phyloP scores from a whole-genome alignment of 2,329 filamentous ascomycete species.

The Talaromyces albobiverticillius region DNA sequence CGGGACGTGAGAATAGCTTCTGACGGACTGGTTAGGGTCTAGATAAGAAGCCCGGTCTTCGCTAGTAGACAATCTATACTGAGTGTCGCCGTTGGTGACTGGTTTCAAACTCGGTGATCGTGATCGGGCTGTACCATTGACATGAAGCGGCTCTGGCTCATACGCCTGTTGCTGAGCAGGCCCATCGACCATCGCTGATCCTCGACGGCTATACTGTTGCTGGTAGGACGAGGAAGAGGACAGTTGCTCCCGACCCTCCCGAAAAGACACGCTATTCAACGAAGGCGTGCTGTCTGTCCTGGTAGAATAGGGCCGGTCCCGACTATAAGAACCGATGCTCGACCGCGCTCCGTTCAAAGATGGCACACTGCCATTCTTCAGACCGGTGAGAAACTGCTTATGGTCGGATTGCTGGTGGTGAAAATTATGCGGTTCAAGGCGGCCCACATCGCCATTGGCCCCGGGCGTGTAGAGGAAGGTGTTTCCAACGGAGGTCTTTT shows the following conservation, averaged over 20 bases:
- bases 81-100: slow-evolving; percentile 13
- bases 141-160: slow-evolving; percentile 22
- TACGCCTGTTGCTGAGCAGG: slow-evolving; percentile 27
- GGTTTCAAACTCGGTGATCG: slow-evolving; percentile 9
- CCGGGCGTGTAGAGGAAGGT: slow-evolving; percentile 48
- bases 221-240: slow-evolving; percentile 15
- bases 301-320: slow-evolving; percentile 38
- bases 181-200: slow-evolving; percentile 21
- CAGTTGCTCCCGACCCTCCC: slow-evolving; percentile 32
- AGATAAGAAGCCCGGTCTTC: slow-evolving; percentile 30
- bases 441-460: slow-evolving; percentile 41
- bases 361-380: slow-evolving; percentile 57
- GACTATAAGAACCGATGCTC: slow-evolving; percentile 41
- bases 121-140: slow-evolving; percentile 9
- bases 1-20: slow-evolving; percentile 15
- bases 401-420: slow-evolving; percentile 34
- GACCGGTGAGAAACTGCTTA: slow-evolving; percentile 32
- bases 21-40: slow-evolving; percentile 12
- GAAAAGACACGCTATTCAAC: slow-evolving; percentile 32
- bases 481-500: slow-evolving; percentile 44
- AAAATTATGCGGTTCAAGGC: slow-evolving; percentile 31
- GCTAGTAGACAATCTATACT: slow-evolving; percentile 21
- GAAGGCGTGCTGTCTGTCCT: slow-evolving; percentile 49
- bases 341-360: slow-evolving; percentile 58
- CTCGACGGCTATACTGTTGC: slow-evolving; percentile 10